Evolutionary conservation across 176 grass and related monocot species (phyloP).

Genomic region (Triticum timopheevii): DNA sequence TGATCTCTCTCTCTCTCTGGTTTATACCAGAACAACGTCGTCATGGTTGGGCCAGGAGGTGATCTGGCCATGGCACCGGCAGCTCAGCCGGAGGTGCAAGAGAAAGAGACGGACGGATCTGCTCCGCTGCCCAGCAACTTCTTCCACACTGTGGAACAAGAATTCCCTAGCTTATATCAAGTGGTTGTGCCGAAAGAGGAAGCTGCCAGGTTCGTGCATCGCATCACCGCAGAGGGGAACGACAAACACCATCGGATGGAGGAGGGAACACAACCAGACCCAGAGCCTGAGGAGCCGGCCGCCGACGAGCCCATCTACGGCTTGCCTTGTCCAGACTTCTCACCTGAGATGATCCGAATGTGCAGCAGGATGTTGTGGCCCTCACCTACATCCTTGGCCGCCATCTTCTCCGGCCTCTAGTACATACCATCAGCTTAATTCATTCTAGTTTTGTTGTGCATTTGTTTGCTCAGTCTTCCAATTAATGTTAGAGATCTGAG

Average conservation of each 20-base stretch:
- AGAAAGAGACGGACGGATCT: not conserved
- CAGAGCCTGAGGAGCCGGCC: too few relatives aligned
- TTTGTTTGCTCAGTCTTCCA: not conserved
- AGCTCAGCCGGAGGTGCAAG: not conserved
- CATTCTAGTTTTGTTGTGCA: not conserved
- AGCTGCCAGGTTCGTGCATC: too few relatives aligned
- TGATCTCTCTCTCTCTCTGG: not conserved
- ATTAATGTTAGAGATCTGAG: not conserved
- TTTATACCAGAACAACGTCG: too few relatives aligned
- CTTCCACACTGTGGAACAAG: not conserved
- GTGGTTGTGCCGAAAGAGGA: not conserved
- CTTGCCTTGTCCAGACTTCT: not conserved
- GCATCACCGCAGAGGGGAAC: not conserved
- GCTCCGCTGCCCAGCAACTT: not conserved
- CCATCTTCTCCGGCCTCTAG: not conserved
- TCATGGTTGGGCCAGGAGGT: too few relatives aligned
- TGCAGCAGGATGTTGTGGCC: not conserved
- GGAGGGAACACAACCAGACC: too few relatives aligned
- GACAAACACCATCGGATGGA: not conserved
- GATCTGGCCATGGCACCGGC: too few relatives aligned
- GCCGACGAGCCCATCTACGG: too few relatives aligned
- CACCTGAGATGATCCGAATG: not conserved
- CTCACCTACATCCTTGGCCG: not conserved
- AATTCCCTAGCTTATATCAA: not conserved
- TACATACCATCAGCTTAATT: not conserved